Conservation (phyloP, 257 asterid genomes). For the Thymus quinquecostatus region DNA sequence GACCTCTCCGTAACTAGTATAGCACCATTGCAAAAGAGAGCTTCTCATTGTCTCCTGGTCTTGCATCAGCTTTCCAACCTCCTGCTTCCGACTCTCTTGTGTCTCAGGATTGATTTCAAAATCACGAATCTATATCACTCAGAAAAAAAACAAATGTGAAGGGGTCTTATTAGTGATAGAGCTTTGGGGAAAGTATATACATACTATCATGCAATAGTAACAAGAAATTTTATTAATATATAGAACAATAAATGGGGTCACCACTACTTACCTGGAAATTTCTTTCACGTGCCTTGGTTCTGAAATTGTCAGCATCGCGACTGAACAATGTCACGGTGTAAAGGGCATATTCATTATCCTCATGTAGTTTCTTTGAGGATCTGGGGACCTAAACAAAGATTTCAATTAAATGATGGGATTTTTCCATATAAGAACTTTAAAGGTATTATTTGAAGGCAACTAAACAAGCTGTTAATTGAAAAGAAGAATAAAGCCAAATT, state of each 20-base stretch:
- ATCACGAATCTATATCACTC: constrained; percentile 68
- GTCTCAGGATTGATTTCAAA: constrained; percentile 68
- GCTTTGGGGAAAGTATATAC: background rate
- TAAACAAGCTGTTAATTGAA: background rate
- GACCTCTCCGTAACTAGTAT: constrained; percentile 91
- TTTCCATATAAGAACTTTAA: constrained; percentile 14
- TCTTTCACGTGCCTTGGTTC: constrained; percentile 78
- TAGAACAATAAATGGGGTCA: constrained; percentile 1
- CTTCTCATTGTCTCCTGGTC: constrained; percentile 76
- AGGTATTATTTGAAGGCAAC: background rate
- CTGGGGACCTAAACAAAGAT: constrained; percentile 79
- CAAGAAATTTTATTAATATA: background rate
- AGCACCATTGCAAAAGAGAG: constrained; percentile 81
- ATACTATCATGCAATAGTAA: constrained; percentile 6
- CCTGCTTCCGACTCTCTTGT: constrained; percentile 74
- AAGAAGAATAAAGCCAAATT: constrained; percentile 19
- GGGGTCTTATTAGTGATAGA: background rate
- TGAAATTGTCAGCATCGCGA: constrained; percentile 94
- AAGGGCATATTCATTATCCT: constrained; percentile 86
- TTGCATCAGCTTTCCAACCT: constrained; percentile 70
- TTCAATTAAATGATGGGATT: constrained; percentile 37
- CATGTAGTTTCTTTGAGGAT: constrained; percentile 87
- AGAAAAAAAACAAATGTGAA: constrained; percentile 25
- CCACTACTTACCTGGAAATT: constrained; percentile 67
- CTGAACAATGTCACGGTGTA: constrained; percentile 76